phyloP scores from a whole-genome alignment of 2,329 filamentous ascomycete genomes.

The Colletotrichum somersetense region DNA sequence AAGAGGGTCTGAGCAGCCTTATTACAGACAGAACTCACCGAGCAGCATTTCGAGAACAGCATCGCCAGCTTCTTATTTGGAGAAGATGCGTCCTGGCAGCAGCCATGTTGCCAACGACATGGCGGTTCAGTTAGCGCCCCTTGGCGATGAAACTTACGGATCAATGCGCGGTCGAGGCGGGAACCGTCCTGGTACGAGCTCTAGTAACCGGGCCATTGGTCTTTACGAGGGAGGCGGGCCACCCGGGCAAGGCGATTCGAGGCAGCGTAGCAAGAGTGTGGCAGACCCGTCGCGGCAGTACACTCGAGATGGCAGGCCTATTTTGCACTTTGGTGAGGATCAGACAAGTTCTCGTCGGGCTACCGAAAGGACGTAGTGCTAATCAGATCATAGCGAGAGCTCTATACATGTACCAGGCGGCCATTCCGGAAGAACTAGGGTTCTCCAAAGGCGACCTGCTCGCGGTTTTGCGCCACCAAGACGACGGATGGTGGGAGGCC shows the following conservation, averaged over 20 bases:
- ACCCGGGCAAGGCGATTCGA: constrained; percentile 54
- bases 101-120: constrained; percentile 68
- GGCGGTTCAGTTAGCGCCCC: constrained; percentile 75
- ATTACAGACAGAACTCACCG: constrained; percentile 66
- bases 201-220: constrained; percentile 64
- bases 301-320: constrained; percentile 86
- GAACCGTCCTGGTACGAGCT: constrained; percentile 63
- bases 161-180: constrained; percentile 66
- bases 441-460: constrained; percentile 94
- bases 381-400: constrained; percentile 76
- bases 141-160: constrained; percentile 69
- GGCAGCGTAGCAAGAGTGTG: constrained; percentile 83
- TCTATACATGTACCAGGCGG: constrained; percentile 93
- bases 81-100: constrained; percentile 64
- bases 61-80: constrained; percentile 62
- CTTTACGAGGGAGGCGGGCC: constrained; percentile 65
- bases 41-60: constrained; percentile 60
- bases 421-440: constrained; percentile 93
- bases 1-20: constrained; percentile 59
- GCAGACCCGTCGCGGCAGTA: constrained; percentile 86
- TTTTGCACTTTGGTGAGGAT: constrained; percentile 92
- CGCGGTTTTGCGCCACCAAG: constrained; percentile 89
- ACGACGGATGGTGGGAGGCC: constrained; percentile 99
- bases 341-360: constrained; percentile 4
- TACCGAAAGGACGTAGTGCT: constrained; percentile 34